A percentile compares a stretch with the other conserved stretches of the same genome.
These are phyloP conservation scores for Coemansia reversa DNA, from an alignment of 192 early-diverging fungal genomes.

Conservation along the genomic window DNA sequence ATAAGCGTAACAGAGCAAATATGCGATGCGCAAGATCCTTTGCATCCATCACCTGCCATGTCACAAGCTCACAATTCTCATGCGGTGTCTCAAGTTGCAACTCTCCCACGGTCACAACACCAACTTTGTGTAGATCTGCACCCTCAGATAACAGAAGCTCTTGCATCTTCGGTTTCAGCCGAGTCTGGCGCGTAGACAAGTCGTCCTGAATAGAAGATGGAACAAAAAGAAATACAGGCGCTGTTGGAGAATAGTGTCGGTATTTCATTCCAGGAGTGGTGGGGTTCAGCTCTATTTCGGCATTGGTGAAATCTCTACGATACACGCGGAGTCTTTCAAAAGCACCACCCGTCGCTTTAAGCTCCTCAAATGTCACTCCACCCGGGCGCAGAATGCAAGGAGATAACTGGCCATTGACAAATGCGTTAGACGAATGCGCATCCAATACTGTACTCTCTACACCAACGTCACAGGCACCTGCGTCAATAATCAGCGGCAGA, in stretches of 20 bases:
- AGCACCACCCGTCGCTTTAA: slow-evolving; percentile 58
- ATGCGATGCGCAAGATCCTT: slow-evolving; percentile 75
- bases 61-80: slow-evolving; percentile 10
- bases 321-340: slow-evolving; percentile 75
- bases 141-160: slow-evolving; percentile 6
- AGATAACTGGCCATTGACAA: slow-evolving; percentile 17
- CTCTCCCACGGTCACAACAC: slow-evolving; percentile 12
- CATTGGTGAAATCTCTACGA: slow-evolving; percentile 71
- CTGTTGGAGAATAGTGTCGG: slow-evolving; percentile 92
- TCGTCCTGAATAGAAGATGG: slow-evolving; percentile 4
- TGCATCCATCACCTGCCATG: slow-evolving; percentile 46
- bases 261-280: slow-evolving; percentile 99
- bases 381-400: slow-evolving; percentile 91
- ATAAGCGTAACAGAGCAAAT: slow-evolving; percentile 73
- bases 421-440: slow-evolving; percentile 42
- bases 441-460: slow-evolving; percentile 96
- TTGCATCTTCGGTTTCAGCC: slow-evolving; percentile 9
- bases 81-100: not conserved
- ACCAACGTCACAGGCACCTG: slow-evolving; percentile 83
- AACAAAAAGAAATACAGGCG: slow-evolving; percentile 76
- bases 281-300: slow-evolving; percentile 70
- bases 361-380: slow-evolving; percentile 81
- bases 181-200: no score
- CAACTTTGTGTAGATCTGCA: slow-evolving; percentile 2
- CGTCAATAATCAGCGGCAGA: slow-evolving; percentile 88